Evolutionary conservation across 495 filamentous ascomycete genomes (phyloP), one percentile per base, ranked within the genome.

Genomic region (Penicillium malachiteum): DNA sequence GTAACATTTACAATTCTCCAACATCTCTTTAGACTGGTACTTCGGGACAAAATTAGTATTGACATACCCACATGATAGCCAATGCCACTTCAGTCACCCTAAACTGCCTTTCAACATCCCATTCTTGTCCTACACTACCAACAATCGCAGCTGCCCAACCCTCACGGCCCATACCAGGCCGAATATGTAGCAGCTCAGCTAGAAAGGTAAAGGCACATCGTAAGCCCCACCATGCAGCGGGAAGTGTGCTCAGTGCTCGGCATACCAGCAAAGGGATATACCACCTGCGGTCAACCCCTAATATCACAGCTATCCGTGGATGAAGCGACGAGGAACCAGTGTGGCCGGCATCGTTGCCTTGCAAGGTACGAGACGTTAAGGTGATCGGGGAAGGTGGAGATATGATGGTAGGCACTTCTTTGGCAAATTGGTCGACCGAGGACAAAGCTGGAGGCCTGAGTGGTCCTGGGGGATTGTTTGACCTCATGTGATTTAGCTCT

Each of bases 1-100:
- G n/a, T 10, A 49, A 39, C 8, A 55, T 31, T 30, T 34, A 45
- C 42, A 38, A 31, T 31, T 12, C n/a, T 11, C 12, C 12, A 11
- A 44, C 9, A 30, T 44, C 16, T 12, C 1, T 44, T 26, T 12
- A 11, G 21, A 26, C 21, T 26, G 21, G 21, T 4, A 26, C 21
- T 26, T 26, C 21, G 21, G 21, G 2, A 37, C 34, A 13, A 37
- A 13, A 37, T 37, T 37, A 37, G 40, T 26, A n/a, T 52, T 16
- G 45, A 79, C 86, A 67, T 81, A 92, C 90, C 90, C 90, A 94
- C 70, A 92, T 81, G 58, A 87, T 84, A 46, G 89, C 90, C 70
- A 94, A 77, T 60, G 86, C 82, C 41, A 92, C 85, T 76, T 94
- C 90, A 33, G 85, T 90, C 42, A 91, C 79, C 60, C 81, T 77